Conservation (phyloP, 805 yeast genomes). For the Myxozyma udenii region DNA sequence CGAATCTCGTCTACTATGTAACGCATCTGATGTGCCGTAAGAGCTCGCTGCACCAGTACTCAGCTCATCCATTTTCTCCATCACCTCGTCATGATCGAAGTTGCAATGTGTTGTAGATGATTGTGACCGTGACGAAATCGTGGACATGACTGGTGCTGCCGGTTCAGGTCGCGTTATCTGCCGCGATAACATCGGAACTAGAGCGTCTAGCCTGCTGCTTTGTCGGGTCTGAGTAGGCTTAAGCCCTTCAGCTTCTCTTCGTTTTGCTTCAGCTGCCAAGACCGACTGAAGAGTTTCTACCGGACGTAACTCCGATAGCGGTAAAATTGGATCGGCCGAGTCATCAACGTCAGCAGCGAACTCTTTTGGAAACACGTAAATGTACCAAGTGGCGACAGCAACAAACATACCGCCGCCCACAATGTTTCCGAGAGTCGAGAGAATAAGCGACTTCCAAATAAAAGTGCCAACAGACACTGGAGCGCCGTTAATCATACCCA, state of each 20-base stretch:
- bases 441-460: conserved; percentile 70
- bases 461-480: conserved; percentile 59
- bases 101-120: background rate
- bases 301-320: background rate
- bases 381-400: conserved; percentile 63
- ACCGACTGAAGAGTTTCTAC: background rate
- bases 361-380: conserved; percentile 48
- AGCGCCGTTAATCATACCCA: conserved; percentile 67
- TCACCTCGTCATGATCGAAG: background rate
- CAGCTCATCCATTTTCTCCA: background rate
- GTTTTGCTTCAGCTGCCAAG: background rate
- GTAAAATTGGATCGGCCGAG: background rate
- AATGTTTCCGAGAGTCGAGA: conserved; percentile 71
- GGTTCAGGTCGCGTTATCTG: background rate
- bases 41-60: too few species aligned
- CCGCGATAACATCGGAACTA: background rate
- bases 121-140: background rate
- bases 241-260: too few species aligned
- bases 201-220: too few species aligned
- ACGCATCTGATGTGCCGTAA: too few species aligned
- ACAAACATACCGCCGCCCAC: conserved; percentile 76
- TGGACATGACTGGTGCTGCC: background rate
- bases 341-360: conserved; percentile 32
- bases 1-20: background rate
- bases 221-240: too few species aligned